A percentile compares a stretch with the other conserved stretches of the same genome.
Evolutionary conservation across 1,284 basidiomycete species (phyloP).

Genomic region (Moesziomyces sp.): DNA sequence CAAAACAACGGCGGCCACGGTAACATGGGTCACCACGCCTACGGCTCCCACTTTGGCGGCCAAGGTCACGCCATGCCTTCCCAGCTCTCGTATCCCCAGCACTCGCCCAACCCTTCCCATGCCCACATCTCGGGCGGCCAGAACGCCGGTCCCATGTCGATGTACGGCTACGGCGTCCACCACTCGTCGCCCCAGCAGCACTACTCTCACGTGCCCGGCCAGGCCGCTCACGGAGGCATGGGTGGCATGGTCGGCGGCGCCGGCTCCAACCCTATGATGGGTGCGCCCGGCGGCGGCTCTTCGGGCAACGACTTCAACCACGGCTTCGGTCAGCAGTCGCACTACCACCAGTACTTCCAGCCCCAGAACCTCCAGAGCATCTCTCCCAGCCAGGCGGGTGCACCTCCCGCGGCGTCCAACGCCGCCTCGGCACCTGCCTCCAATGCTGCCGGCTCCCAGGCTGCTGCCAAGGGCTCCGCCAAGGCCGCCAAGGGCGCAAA

Average conservation of each 20-base stretch:
- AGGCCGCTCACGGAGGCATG: slow-evolving; percentile 50
- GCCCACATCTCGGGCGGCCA: slow-evolving; percentile 44
- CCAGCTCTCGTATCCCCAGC: slow-evolving; percentile 49
- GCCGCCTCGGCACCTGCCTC: slow-evolving; percentile 25
- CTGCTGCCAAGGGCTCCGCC: slow-evolving; percentile 27
- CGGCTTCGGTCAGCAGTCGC: slow-evolving; percentile 50
- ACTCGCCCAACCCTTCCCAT: slow-evolving; percentile 50
- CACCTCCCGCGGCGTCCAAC: slow-evolving; percentile 29
- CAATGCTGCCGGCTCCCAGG: slow-evolving; percentile 16
- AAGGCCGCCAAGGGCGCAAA: slow-evolving; percentile 39
- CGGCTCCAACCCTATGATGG: slow-evolving; percentile 54
- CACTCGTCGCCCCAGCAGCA: slow-evolving; percentile 50
- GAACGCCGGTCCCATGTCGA: slow-evolving; percentile 46
- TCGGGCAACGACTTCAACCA: slow-evolving; percentile 39
- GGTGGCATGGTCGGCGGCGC: slow-evolving; percentile 48
- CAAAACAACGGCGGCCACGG: slow-evolving; percentile 48
- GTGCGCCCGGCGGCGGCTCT: slow-evolving; percentile 43
- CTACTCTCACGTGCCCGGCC: slow-evolving; percentile 50
- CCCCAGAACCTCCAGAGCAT: slow-evolving; percentile 48
- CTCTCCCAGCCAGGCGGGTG: slow-evolving; percentile 46
- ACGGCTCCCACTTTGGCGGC: slow-evolving; percentile 36
- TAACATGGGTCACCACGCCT: slow-evolving; percentile 47
- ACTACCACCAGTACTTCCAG: slow-evolving; percentile 54
- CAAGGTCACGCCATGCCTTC: slow-evolving; percentile 50
- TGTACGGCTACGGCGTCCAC: slow-evolving; percentile 51